Conservation (phyloP, 176 grass and related monocot species). For the Lolium multiflorum region DNA sequence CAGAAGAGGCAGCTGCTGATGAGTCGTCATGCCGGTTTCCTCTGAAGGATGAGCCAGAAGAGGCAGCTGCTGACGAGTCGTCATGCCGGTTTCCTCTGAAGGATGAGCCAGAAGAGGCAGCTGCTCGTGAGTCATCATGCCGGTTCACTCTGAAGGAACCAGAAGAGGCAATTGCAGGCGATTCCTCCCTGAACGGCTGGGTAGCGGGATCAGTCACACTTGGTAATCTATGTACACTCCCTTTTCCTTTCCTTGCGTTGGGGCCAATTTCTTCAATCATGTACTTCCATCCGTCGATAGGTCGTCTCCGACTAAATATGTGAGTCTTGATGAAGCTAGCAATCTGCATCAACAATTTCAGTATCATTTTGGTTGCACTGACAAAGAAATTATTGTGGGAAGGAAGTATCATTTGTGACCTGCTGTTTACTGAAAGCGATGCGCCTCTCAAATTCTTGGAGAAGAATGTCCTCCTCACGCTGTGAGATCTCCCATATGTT, state of each 20-base stretch:
- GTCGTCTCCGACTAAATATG: conserved; percentile 82
- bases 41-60: conserved; percentile 52
- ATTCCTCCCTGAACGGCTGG: conserved; percentile 75
- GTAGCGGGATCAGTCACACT: conserved; percentile 68
- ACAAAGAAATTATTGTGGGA: not conserved
- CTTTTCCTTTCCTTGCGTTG: conserved; percentile 84
- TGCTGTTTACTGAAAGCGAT: conserved; percentile 97
- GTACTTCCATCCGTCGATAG: conserved; percentile 90
- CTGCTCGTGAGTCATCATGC: too few species aligned
- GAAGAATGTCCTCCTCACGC: conserved; percentile 91
- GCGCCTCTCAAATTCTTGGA: conserved; percentile 94
- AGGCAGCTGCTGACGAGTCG: not conserved
- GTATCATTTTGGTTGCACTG: not conserved
- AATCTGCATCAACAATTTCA: conserved; percentile 57
- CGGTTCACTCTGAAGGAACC: conserved; percentile 54
- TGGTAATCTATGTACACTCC: conserved; percentile 74
- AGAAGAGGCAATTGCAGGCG: conserved; percentile 45
- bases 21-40: conserved; percentile 38
- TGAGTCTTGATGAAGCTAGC: conserved; percentile 95
- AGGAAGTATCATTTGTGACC: conserved; percentile 42
- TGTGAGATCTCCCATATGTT: conserved; percentile 97
- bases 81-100: conserved; percentile 51
- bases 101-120: conserved; percentile 37
- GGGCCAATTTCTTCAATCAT: conserved; percentile 95
- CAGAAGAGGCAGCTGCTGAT: conserved; percentile 4